Base-by-base conservation (phyloP, 768 basidiomycete genomes). In the Termitomyces sp. region DNA sequence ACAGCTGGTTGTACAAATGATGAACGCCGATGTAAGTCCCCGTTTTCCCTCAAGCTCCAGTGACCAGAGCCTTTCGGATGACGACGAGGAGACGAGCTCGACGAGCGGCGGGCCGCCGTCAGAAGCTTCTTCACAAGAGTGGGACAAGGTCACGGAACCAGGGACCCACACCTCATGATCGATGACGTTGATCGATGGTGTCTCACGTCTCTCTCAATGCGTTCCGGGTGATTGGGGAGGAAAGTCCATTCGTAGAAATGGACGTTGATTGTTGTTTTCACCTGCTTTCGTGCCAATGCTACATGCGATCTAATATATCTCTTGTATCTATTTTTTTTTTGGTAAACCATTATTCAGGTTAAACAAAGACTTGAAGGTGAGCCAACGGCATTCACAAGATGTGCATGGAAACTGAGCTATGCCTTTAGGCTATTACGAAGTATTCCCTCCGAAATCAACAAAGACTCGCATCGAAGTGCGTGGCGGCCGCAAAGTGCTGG, bases 61-160 rank as follows among this genome's bases (percentile, higher is more conserved):
- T 64, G 62, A 58, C 63, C 58, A 57, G 49, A 65, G 68, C 71
- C 54, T 69, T 69, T 62, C 69, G 62, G 71, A 75, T 58, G 74
- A 73, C 67, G 85, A 85, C 62, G 83, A 76, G 62, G 85, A 85
- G 66, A 75, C 76, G 68, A 89, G 86, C 73, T 86, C 85, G 61
- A 81, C 79, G 57, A 78, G 82, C 71, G 74, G 78, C 50, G 86
- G 89, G 46, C 89, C 90, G 57, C 92, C 91, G 58, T 94, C 92
- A 60, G 92, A 91, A 78, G 79, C 91, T 36, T 92, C 92, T 45
- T 94, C 92, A 55, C 91, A 92, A 76, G 92, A 93, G 73, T 94
- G 92, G 92, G 92, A 94, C 76, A 88, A 81, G 67, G 75, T 94
- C 78, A 91, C 91, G 67, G 90, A 93, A 71, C 82, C 89, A 52